A percentile compares a stretch with the other conserved stretches of the same genome.
Conservation (phyloP, 352 stramenopile species). For the Phytopythium boreale region DNA sequence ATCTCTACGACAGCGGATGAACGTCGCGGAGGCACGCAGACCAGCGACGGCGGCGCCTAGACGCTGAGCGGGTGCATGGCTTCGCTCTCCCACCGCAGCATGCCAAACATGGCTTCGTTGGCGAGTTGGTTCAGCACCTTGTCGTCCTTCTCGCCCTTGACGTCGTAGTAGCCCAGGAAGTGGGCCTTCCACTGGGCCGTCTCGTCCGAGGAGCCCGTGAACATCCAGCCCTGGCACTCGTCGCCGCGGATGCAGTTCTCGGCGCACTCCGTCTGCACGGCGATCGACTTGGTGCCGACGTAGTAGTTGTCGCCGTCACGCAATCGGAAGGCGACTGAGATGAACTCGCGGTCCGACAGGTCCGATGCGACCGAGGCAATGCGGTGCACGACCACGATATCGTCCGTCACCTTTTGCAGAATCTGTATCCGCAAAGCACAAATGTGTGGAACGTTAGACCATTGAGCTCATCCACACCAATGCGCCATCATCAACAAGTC, state of each 20-base stretch:
- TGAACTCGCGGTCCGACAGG: conserved; percentile 72
- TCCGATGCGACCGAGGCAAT: conserved; percentile 75
- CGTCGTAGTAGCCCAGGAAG: conserved; percentile 81
- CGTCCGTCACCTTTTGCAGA: conserved; percentile 79
- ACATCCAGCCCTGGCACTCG: conserved; percentile 84
- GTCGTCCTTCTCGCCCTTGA: conserved; percentile 82
- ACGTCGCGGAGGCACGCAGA: too few relatives aligned
- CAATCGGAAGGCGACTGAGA: conserved; percentile 72
- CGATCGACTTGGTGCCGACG: conserved; percentile 73
- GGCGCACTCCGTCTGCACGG: conserved; percentile 61
- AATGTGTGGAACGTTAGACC: neutral
- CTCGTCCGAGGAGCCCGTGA: conserved; percentile 64
- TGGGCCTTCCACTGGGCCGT: conserved; percentile 69
- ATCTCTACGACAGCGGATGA: too few relatives aligned
- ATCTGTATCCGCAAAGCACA: conserved; percentile 24
- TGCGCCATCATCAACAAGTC: neutral
- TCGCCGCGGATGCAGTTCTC: conserved; percentile 82
- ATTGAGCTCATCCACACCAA: neutral
- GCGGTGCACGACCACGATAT: conserved; percentile 78
- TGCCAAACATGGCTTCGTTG: conserved; percentile 85
- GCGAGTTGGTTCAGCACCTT: conserved; percentile 80
- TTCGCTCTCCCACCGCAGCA: conserved; percentile 85
- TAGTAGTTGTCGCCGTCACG: conserved; percentile 78
- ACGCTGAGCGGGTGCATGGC: conserved; percentile 79
- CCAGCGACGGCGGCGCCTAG: conserved; percentile 14